Evolutionary conservation across 1,284 basidiomycete species (phyloP).

Genomic region (Trametes sp.): DNA sequence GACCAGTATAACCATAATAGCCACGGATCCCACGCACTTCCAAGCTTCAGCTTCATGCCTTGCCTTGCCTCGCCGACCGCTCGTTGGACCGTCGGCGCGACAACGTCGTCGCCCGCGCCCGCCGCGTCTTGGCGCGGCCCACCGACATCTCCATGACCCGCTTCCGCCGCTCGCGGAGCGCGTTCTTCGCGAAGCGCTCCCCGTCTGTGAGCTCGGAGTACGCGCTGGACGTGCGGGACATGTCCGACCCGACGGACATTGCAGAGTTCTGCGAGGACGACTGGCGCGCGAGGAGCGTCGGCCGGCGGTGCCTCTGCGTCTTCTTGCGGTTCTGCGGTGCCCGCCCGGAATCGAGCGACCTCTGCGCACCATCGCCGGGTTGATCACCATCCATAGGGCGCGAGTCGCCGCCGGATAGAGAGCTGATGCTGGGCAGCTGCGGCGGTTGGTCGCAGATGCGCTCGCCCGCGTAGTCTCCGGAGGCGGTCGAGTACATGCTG

Average conservation of each 20-base stretch:
- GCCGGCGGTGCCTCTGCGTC: slow-evolving; percentile 35
- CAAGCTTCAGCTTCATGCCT: not conserved
- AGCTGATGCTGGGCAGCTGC: slow-evolving; percentile 33
- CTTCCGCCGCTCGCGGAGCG: slow-evolving; percentile 46
- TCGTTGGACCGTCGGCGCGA: slow-evolving; percentile 19
- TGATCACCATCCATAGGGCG: not conserved
- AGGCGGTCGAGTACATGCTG: slow-evolving; percentile 42
- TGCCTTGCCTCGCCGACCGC: slow-evolving; percentile 4
- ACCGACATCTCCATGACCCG: slow-evolving; percentile 34
- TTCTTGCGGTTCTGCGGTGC: not conserved
- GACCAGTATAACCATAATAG: slow-evolving; percentile 1
- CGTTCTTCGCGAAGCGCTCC: slow-evolving; percentile 46
- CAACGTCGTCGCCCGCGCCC: slow-evolving; percentile 23
- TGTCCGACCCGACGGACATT: slow-evolving; percentile 43
- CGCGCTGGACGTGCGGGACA: slow-evolving; percentile 39
- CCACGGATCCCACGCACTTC: not conserved
- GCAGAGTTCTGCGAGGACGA: slow-evolving; percentile 46
- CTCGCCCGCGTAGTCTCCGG: slow-evolving; percentile 13
- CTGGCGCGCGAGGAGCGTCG: slow-evolving; percentile 33
- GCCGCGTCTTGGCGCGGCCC: slow-evolving; percentile 21
- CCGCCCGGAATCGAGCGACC: not conserved
- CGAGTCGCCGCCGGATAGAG: slow-evolving; percentile 30
- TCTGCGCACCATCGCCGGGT: not conserved
- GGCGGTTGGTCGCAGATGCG: slow-evolving; percentile 27
- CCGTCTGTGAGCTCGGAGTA: slow-evolving; percentile 41